Base-by-base conservation (phyloP, 805 yeast genomes). In the Candida berthetii region DNA sequence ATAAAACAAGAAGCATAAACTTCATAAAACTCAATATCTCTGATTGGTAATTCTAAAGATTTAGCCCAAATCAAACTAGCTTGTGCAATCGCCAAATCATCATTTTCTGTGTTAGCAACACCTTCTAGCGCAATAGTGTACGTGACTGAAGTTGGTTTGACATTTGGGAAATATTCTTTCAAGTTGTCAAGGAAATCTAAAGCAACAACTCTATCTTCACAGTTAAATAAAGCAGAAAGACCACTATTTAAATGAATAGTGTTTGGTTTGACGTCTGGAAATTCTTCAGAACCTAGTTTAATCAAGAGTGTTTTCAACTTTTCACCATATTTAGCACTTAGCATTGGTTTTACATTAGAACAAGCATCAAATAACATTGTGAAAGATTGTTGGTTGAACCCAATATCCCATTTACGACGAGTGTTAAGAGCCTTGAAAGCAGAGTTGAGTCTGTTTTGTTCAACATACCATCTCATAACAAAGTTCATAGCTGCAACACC, bases 401-500 rank as follows among this genome's bases (percentile, higher is more conserved):
- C 71, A 11, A 79, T 68, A 1, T 73, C 74, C 80, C 85, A 74
- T 54, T 80, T 82, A 64, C 61, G 74, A 70, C 39, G 71, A 68
- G 44, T 70, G 13, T 9, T n/a, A 9, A 31, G 69, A 16, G 76
- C 48, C 33, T 74, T 74, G 20, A 81, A 42, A 0, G 84, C 83
- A 7, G 65, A 67, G 36, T 71, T 68, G 18, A 70, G 68, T 3
- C 71, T 68, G 8, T 64, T 50, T 1, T 53, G 52, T 7, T 57
- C 56, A 4, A 81, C 58, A 34, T 70, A 64, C 65, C 77, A 71
- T 44, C 72, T 69, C 52, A 79, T 55, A 0, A 85, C 66, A n/a
- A 72, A 67, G 47, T 85, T 85, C 76, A 78, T 72, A 1, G 78
- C 85, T 27, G 79, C 85, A 0, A 67, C 48, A 8, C 85, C 86